These are phyloP conservation scores for Clavispora carvajalis DNA, from an alignment of 805 yeast species.

Conservation along the genomic window DNA sequence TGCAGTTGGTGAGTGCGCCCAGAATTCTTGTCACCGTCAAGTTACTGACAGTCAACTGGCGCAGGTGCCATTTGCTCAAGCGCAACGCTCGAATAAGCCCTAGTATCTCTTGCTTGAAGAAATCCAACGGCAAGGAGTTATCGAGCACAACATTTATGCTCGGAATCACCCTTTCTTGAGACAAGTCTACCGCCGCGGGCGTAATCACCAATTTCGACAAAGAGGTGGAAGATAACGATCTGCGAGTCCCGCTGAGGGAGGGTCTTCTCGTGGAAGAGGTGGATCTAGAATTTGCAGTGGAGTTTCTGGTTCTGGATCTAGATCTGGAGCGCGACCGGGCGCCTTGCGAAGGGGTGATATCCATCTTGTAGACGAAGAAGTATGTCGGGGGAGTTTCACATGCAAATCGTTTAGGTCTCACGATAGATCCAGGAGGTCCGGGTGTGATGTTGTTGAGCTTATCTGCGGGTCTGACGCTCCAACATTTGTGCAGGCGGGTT, in stretches of 20 bases:
- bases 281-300: constrained; percentile 30
- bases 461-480: background rate
- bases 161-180: constrained; percentile 38
- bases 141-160: constrained; percentile 60
- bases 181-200: constrained; percentile 22
- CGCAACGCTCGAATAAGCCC: constrained; percentile 56
- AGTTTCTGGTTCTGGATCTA: constrained; percentile 27
- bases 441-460: background rate
- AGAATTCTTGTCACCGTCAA: constrained; percentile 63
- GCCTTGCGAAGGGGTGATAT: constrained; percentile 13
- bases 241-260: constrained; percentile 22
- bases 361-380: constrained; percentile 6
- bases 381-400: background rate
- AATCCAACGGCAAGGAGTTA: constrained; percentile 73
- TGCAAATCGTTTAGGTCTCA: background rate
- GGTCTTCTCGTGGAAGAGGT: constrained; percentile 31
- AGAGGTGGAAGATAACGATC: constrained; percentile 34
- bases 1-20: constrained; percentile 92
- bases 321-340: constrained; percentile 31
- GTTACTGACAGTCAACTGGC: constrained; percentile 34
- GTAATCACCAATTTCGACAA: constrained; percentile 23
- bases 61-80: constrained; percentile 76
- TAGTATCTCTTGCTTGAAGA: constrained; percentile 76
- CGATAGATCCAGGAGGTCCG: background rate
- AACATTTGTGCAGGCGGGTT: too few species aligned